phyloP scores from a whole-genome alignment of 441 rosid species.

The Adansonia grandidieri region DNA sequence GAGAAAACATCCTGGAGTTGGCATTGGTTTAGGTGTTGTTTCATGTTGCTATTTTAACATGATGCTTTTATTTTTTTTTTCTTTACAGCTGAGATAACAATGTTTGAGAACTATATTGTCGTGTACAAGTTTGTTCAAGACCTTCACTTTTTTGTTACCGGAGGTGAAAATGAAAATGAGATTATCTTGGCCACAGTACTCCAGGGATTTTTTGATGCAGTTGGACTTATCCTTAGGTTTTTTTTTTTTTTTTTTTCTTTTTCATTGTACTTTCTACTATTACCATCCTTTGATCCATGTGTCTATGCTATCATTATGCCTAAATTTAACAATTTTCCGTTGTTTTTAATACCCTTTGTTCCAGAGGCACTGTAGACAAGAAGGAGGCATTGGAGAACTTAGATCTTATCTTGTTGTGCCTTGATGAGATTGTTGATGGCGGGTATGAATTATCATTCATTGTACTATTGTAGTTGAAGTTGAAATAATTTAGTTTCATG shows the following conservation, averaged over 20 bases:
- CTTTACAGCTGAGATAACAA: conserved; percentile 76
- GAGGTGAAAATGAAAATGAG: conserved; percentile 92
- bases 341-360: conserved; percentile 15
- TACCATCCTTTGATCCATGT: conserved; percentile 6
- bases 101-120: conserved; percentile 68
- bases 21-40: conserved; percentile 4
- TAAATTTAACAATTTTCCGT: neutral
- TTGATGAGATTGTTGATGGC: conserved; percentile 86
- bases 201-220: conserved; percentile 91
- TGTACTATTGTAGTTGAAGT: neutral
- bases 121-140: conserved; percentile 90
- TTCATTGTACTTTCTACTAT: neutral
- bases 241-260: neutral
- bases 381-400: conserved; percentile 85
- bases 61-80: conserved; percentile 3
- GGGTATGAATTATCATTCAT: conserved; percentile 54
- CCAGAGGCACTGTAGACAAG: conserved; percentile 86
- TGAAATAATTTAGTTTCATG: neutral
- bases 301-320: neutral
- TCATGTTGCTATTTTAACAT: conserved; percentile 19
- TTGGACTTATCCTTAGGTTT: conserved; percentile 78
- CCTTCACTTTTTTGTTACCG: conserved; percentile 89
- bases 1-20: neutral
- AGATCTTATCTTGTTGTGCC: conserved; percentile 83
- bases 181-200: conserved; percentile 77